These are phyloP conservation scores for Elongisporangium prolatum DNA, from an alignment of 352 stramenopile species.

Conservation along the genomic window DNA sequence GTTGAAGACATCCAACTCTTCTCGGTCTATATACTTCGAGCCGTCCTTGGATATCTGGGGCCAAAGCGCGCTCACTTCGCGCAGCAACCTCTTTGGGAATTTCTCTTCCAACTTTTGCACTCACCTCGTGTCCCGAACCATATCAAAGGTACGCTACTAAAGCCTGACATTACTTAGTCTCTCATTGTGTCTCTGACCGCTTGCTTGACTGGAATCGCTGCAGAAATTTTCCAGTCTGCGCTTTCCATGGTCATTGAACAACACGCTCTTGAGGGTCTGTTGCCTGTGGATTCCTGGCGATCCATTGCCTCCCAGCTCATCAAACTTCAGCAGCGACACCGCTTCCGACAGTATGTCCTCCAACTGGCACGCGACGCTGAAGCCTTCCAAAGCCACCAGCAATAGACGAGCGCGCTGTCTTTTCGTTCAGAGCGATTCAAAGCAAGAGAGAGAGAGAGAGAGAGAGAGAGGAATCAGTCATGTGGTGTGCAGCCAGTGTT, in stretches of 20 bases:
- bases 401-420: neutral
- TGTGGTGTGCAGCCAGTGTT: too few species aligned
- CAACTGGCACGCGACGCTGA: constrained; percentile 10
- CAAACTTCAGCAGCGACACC: constrained; percentile 37
- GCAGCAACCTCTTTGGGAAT: constrained; percentile 55
- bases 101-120: constrained; percentile 71
- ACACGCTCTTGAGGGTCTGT: constrained; percentile 16
- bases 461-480: too few species aligned
- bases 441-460: too few species aligned
- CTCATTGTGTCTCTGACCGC: neutral
- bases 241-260: constrained; percentile 20
- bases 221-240: constrained; percentile 42
- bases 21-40: constrained; percentile 30
- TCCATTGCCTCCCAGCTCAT: constrained; percentile 30
- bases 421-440: too few species aligned
- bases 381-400: neutral
- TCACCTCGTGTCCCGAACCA: constrained; percentile 38
- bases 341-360: constrained; percentile 51
- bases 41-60: constrained; percentile 44
- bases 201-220: constrained; percentile 1
- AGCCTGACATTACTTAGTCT: neutral
- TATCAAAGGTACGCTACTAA: constrained; percentile 28
- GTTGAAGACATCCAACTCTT: constrained; percentile 14
- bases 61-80: constrained; percentile 43
- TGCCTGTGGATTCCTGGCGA: constrained; percentile 26